Evolutionary conservation across 305 asterid species (phyloP).

Genomic region (Solanum hybrid): DNA sequence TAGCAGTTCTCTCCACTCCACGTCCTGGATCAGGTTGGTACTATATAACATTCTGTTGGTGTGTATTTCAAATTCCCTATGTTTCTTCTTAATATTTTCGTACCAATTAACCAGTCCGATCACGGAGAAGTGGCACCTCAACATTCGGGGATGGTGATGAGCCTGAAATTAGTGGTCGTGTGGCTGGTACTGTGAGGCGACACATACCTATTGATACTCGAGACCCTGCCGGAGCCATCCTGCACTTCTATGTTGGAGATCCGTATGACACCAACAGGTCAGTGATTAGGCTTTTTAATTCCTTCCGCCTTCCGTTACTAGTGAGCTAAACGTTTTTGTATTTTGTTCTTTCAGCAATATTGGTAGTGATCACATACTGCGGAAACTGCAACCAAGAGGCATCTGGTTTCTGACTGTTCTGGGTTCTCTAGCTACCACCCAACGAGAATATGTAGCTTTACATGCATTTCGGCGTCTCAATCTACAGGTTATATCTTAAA

Average conservation of each 20-base stretch:
- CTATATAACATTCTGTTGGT: not conserved
- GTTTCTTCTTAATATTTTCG: not conserved
- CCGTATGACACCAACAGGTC: slow-evolving; percentile 73
- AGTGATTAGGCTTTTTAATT: not conserved
- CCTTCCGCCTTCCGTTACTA: not conserved
- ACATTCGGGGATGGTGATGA: slow-evolving; percentile 65
- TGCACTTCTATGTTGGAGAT: slow-evolving; percentile 92
- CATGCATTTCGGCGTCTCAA: slow-evolving; percentile 97
- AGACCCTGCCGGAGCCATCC: slow-evolving; percentile 81
- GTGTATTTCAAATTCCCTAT: slow-evolving; percentile 10
- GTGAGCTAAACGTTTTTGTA: not conserved
- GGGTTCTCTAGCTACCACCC: slow-evolving; percentile 95
- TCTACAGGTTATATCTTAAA: slow-evolving; percentile 46
- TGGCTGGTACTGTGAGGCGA: slow-evolving; percentile 95
- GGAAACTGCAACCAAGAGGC: slow-evolving; percentile 84
- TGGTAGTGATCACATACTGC: slow-evolving; percentile 73
- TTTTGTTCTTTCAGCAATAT: slow-evolving; percentile 40
- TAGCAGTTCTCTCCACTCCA: slow-evolving; percentile 91
- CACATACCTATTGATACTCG: slow-evolving; percentile 88
- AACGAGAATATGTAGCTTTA: slow-evolving; percentile 85
- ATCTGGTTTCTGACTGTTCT: slow-evolving; percentile 80
- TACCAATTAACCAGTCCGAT: slow-evolving; percentile 45
- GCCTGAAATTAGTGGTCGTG: slow-evolving; percentile 70
- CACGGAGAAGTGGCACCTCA: slow-evolving; percentile 47
- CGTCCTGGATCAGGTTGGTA: slow-evolving; percentile 78